phyloP scores from a whole-genome alignment of 306 rosid genomes.

The Castanea sativa region DNA sequence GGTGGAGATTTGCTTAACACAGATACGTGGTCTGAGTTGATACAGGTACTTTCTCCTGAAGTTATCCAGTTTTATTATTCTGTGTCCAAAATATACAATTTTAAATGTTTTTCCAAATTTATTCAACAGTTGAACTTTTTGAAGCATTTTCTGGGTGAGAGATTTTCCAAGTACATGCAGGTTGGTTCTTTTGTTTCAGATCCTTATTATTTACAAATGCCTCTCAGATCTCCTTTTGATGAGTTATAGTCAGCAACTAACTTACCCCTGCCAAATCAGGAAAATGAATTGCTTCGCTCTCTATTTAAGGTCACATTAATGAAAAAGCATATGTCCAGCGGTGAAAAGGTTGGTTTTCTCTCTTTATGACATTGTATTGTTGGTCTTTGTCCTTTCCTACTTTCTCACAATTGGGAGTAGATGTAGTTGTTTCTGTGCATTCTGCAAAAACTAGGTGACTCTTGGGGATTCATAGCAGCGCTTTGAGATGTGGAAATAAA shows the following conservation, averaged over 20 bases:
- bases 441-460: no score
- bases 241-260: neutral
- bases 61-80: neutral
- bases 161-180: conserved; percentile 16
- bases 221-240: neutral
- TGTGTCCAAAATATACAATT: neutral
- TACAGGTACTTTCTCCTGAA: conserved; percentile 31
- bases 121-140: conserved; percentile 16
- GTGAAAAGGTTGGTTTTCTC: conserved; percentile 21
- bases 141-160: conserved; percentile 7
- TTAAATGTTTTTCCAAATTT: no score
- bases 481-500: no score
- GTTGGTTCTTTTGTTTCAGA: conserved; percentile 15
- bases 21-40: conserved; percentile 30
- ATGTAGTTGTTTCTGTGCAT: no score
- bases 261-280: conserved; percentile 16
- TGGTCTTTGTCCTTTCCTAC: no score
- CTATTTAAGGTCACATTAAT: conserved; percentile 20
- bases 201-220: neutral
- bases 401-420: no score
- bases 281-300: conserved; percentile 30
- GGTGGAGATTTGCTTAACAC: conserved; percentile 16
- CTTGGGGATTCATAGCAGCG: no score
- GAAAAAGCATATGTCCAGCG: conserved; percentile 6
- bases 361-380: no score